These are phyloP conservation scores for Brachypodium distachyon DNA, from an alignment of 202 grass and related monocot genomes.

Conservation along the genomic window DNA sequence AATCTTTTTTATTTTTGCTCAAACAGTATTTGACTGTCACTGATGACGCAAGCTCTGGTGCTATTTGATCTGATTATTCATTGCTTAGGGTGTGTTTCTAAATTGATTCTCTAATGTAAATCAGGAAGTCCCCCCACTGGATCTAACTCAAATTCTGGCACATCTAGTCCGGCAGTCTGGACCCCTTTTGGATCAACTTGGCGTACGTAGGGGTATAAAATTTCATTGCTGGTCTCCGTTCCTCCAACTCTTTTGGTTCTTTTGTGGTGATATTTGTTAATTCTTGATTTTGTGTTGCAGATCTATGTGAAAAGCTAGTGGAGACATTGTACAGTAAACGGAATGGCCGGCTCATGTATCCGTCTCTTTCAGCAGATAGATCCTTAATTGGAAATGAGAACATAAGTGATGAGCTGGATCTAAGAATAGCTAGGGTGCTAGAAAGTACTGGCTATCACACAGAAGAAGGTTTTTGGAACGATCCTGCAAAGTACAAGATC, in stretches of 20 bases:
- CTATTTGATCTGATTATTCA: constrained; percentile 18
- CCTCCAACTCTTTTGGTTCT: neutral
- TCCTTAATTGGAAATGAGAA: constrained; percentile 42
- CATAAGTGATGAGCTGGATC: constrained; percentile 54
- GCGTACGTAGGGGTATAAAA: constrained; percentile 54
- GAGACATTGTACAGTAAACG: constrained; percentile 43
- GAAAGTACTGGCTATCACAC: constrained; percentile 55
- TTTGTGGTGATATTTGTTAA: neutral
- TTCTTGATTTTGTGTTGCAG: constrained; percentile 30
- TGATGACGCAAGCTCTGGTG: neutral
- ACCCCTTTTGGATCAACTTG: constrained; percentile 82
- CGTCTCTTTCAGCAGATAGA: constrained; percentile 37
- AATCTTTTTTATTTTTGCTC: neutral
- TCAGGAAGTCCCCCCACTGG: constrained; percentile 50
- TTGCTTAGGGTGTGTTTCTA: neutral
- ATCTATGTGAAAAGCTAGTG: constrained; percentile 63
- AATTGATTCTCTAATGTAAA: constrained; percentile 13
- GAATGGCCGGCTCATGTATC: constrained; percentile 33
- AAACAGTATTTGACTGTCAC: neutral
- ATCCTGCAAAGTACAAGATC: constrained; percentile 34
- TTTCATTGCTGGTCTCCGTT: neutral
- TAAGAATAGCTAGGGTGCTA: constrained; percentile 82
- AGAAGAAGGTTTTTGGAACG: constrained; percentile 43
- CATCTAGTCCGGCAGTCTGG: constrained; percentile 72
- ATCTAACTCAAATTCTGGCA: constrained; percentile 64